phyloP scores from a whole-genome alignment of 768 basidiomycete species.

The Myochromella boudieri region DNA sequence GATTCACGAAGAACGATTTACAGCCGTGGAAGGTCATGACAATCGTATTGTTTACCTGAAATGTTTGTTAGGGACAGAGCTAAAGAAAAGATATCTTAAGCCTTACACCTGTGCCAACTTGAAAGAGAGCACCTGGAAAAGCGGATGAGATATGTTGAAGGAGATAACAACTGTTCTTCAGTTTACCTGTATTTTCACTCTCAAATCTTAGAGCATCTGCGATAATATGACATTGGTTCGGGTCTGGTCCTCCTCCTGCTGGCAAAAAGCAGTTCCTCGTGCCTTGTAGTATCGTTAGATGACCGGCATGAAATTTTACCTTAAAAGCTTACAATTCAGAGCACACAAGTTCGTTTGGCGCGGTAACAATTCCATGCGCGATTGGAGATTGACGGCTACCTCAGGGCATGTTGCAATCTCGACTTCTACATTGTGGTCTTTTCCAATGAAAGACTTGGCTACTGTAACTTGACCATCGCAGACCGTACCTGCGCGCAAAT shows the following conservation, averaged over 20 bases:
- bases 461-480: slow-evolving; percentile 23
- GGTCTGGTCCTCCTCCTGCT: slow-evolving; percentile 46
- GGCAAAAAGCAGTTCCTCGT: slow-evolving; percentile 45
- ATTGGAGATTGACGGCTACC: slow-evolving; percentile 1
- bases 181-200: slow-evolving; percentile 42
- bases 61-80: neutral
- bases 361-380: slow-evolving; percentile 15
- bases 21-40: slow-evolving; percentile 42
- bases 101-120: slow-evolving; percentile 29
- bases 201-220: slow-evolving; percentile 47
- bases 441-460: slow-evolving; percentile 36
- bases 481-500: slow-evolving; percentile 15
- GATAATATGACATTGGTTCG: slow-evolving; percentile 48
- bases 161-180: neutral
- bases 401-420: slow-evolving; percentile 33
- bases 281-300: slow-evolving; percentile 22
- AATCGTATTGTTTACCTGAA: slow-evolving; percentile 35
- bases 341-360: slow-evolving; percentile 43
- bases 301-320: neutral
- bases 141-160: too few species aligned
- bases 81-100: neutral
- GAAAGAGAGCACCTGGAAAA: slow-evolving; percentile 20
- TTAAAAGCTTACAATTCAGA: slow-evolving; percentile 30
- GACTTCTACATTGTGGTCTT: slow-evolving; percentile 41
- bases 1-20: slow-evolving; percentile 49